Evolutionary conservation across 169 alveolate genomes (phyloP).

Genomic region (Plasmodium sp.): DNA sequence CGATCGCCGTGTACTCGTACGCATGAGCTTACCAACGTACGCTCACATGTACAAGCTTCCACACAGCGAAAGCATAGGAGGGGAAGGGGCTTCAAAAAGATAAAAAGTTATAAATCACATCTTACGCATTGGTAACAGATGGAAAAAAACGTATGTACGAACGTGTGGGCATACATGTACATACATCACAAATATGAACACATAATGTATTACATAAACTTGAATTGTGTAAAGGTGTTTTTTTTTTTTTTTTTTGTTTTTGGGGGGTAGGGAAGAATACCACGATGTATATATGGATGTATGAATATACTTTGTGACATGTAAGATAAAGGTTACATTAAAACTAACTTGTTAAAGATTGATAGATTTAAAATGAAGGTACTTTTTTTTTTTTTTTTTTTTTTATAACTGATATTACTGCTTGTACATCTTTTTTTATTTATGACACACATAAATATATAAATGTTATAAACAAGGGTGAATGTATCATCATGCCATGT

Average conservation of each 20-base stretch:
- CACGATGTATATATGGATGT: background rate
- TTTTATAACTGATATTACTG: background rate
- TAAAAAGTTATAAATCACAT: background rate
- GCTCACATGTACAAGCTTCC: background rate
- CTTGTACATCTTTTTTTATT: background rate
- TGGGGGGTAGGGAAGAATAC: background rate
- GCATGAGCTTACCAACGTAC: background rate
- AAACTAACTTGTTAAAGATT: background rate
- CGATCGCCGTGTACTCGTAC: background rate
- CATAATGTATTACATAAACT: background rate
- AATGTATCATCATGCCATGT: background rate
- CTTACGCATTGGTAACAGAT: background rate
- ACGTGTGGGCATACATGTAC: background rate
- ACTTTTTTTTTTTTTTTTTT: background rate
- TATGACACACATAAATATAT: background rate
- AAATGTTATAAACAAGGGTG: background rate
- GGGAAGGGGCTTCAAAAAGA: background rate
- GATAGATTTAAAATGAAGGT: background rate
- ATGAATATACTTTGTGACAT: background rate
- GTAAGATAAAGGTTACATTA: background rate
- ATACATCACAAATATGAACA: background rate
- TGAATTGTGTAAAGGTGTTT: background rate
- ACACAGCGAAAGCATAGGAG: background rate
- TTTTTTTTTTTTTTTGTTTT: background rate
- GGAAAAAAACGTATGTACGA: background rate